These are phyloP conservation scores for Talaromyces atroroseus DNA, from an alignment of 2,329 filamentous ascomycete species.

Conservation along the genomic window DNA sequence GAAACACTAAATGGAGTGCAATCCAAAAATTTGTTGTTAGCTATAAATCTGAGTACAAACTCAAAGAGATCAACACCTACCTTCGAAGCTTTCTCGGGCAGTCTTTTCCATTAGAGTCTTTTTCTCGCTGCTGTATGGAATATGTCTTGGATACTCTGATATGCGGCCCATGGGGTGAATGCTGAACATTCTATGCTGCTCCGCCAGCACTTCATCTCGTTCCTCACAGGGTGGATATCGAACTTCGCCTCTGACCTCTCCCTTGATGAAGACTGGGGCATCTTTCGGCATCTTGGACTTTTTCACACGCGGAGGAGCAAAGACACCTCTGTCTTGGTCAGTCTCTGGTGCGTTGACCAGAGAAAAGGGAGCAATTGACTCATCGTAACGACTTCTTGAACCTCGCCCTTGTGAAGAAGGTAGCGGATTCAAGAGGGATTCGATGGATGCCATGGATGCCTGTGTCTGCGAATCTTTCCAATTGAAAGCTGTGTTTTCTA, in stretches of 20 bases:
- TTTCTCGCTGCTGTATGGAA: conserved; percentile 93
- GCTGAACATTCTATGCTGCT: conserved; percentile 58
- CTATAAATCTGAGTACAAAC: background rate
- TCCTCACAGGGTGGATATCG: conserved; percentile 71
- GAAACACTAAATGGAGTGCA: conserved; percentile 23
- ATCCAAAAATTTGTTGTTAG: background rate
- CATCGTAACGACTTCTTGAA: background rate
- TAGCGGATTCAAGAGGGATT: conserved; percentile 13
- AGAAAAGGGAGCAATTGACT: background rate
- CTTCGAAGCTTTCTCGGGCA: conserved; percentile 80
- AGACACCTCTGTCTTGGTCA: background rate
- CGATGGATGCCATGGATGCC: conserved; percentile 12
- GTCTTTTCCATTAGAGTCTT: conserved; percentile 84
- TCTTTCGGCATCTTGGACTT: conserved; percentile 58
- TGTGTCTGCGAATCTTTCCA: background rate
- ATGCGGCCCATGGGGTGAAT: conserved; percentile 61
- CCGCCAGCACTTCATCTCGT: conserved; percentile 52
- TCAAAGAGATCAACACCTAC: conserved; percentile 44
- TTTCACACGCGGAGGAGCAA: background rate
- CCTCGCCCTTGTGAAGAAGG: background rate
- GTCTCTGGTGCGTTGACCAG: background rate
- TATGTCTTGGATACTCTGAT: conserved; percentile 61
- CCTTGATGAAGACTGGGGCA: conserved; percentile 56
- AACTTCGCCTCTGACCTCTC: conserved; percentile 59
- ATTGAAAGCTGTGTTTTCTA: background rate